These are phyloP conservation scores for Camelina hispida DNA, from an alignment of 345 rosid species.

Conservation along the genomic window DNA sequence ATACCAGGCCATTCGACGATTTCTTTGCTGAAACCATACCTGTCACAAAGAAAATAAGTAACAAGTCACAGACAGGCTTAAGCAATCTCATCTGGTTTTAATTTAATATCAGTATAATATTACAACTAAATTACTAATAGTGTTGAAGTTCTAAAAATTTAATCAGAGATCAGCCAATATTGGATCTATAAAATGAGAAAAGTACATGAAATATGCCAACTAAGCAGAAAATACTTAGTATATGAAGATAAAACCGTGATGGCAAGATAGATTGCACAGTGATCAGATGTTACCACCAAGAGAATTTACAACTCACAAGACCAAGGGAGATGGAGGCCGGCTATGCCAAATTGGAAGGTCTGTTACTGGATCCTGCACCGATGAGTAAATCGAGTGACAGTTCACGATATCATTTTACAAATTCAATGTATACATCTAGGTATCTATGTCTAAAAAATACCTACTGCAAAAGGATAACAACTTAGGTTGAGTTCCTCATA, in stretches of 20 bases:
- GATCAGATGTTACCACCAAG: slow-evolving; percentile 9
- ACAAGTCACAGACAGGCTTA: slow-evolving; percentile 7
- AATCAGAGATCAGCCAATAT: not conserved
- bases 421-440: not conserved
- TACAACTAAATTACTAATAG: not conserved
- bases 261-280: slow-evolving; percentile 10
- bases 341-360: slow-evolving; percentile 77
- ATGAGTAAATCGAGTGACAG: slow-evolving; percentile 14
- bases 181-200: not conserved
- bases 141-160: not conserved
- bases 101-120: not conserved
- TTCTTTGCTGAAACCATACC: slow-evolving; percentile 94
- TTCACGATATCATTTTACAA: not conserved
- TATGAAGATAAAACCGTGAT: slow-evolving; percentile 11
- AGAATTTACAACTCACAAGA: slow-evolving; percentile 64
- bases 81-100: not conserved
- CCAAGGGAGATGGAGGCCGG: slow-evolving; percentile 64
- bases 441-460: slow-evolving; percentile 29
- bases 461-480: slow-evolving; percentile 75
- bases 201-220: not conserved
- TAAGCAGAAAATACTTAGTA: slow-evolving; percentile 5
- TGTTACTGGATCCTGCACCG: slow-evolving; percentile 86
- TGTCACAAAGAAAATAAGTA: slow-evolving; percentile 46
- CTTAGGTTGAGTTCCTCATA: slow-evolving; percentile 72
- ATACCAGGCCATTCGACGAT: slow-evolving; percentile 91